phyloP scores from a whole-genome alignment of 352 stramenopile species.

The Phytophthora ohioensis region DNA sequence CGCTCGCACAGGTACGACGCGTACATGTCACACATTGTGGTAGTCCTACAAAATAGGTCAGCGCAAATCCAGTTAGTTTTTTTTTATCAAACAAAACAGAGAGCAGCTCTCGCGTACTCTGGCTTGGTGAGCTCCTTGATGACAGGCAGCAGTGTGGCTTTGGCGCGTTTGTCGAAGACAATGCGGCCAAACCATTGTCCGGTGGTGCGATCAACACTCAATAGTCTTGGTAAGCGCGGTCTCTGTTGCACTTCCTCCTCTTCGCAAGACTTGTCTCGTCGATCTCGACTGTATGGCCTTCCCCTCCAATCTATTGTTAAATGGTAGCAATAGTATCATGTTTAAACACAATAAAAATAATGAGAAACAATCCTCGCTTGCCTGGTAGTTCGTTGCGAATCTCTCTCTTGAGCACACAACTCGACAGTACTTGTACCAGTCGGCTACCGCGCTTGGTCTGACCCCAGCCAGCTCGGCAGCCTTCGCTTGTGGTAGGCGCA shows the following conservation, averaged over 20 bases:
- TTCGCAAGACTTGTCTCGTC: slow-evolving; percentile 7
- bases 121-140: slow-evolving; percentile 1
- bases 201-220: not conserved
- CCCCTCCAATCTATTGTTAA: not conserved
- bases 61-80: no score
- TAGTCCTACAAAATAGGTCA: not conserved
- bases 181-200: not conserved
- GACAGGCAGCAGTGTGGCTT: not conserved
- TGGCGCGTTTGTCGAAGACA: not conserved
- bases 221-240: not conserved
- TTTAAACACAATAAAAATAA: not conserved
- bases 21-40: not conserved
- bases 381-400: not conserved
- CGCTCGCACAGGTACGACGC: not conserved
- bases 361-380: not conserved
- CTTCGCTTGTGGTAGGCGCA: slow-evolving; percentile 4
- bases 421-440: slow-evolving; percentile 2
- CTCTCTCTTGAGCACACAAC: slow-evolving; percentile 3
- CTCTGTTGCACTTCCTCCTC: not conserved
- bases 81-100: not conserved
- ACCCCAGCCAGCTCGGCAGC: slow-evolving; percentile 1
- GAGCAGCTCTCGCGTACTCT: not conserved
- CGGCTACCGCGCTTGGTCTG: not conserved
- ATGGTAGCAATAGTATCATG: not conserved
- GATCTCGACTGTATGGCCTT: not conserved